Base-by-base conservation (phyloP, 306 rosid species). In the Casuarina glauca region DNA sequence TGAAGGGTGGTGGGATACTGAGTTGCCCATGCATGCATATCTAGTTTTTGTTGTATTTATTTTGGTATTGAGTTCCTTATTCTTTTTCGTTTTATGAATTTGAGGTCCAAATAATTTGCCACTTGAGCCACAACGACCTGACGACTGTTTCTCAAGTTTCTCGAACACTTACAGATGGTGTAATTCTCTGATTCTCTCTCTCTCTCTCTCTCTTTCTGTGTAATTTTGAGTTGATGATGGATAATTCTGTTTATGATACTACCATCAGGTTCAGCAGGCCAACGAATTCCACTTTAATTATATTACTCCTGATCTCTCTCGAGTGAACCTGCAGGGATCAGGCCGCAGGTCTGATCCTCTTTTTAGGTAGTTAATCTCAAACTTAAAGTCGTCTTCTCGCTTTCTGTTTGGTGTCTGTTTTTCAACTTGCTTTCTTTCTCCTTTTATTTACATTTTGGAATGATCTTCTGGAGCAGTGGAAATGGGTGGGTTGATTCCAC, bases 271-370 rank as follows among this genome's bases (percentile, higher is more conserved):
- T 81, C 38, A 86, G 58, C 45, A 79, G 73, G 99, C 99, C 63
- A 91, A 93, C 82, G 96, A 91, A 78, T 86, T 83, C 81, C 84
- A 95, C 88, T 95, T 95, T 79, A 89, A 95, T 79, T 93, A 87
- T n/a, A n/a, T n/a, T n/a, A n/a, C n/a, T n/a, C n/a, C n/a, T n/a
- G n/a, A 93, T 80, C 97, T 96, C 58, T 86, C 91, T 71, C 83
- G 97, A 88, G 90, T 78, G 86, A 54, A 81, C 83, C 58, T 97
- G 20, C 82, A 78, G n/a, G 93, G 88, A 16, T 75, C 87, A 16
- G 97, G 91, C 19, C 93, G 81, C 74, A 91, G 97, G 97, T 97
- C 99, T 64, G n/a, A n/a, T n/a, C n/a, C n/a, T n/a, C 91, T 92
- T 53, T 26, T 79, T 20, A 79, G 92, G 97, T 92, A 64, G 11